Percentiles rank a stretch among this genome's conserved stretches.
These are phyloP conservation scores for Rhizopus arrhizus DNA, from an alignment of 371 early-diverging fungal species.

Conservation along the genomic window DNA sequence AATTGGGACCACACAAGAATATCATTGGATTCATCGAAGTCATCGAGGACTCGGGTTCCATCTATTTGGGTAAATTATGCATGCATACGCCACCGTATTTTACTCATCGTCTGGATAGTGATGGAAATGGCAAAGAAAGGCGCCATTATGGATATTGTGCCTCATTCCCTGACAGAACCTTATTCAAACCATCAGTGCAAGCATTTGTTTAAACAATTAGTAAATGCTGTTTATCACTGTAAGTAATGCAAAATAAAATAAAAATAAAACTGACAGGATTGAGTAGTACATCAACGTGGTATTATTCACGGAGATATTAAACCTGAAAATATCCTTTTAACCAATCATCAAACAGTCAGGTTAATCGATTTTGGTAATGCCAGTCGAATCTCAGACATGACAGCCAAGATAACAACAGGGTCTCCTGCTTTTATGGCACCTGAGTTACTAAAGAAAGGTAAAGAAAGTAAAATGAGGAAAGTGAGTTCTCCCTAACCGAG, in stretches of 20 bases:
- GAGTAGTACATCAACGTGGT: conserved; percentile 31
- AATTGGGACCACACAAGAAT: conserved; percentile 24
- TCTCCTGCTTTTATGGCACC: conserved; percentile 41
- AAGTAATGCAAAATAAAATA: conserved; percentile 1
- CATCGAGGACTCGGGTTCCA: conserved; percentile 32
- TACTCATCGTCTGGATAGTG: conserved; percentile 11
- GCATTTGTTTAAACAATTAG: conserved; percentile 32
- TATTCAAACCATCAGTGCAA: conserved; percentile 22
- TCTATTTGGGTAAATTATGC: conserved; percentile 28
- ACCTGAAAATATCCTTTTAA: conserved; percentile 39
- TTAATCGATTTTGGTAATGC: conserved; percentile 48
- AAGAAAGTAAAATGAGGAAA: background rate
- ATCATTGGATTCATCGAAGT: conserved; percentile 30
- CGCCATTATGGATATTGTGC: conserved; percentile 32
- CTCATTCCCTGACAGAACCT: conserved; percentile 17
- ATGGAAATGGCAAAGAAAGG: conserved; percentile 37
- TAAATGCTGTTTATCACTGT: conserved; percentile 36
- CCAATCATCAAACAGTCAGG: conserved; percentile 34
- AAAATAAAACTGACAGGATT: background rate
- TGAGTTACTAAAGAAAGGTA: conserved; percentile 30
- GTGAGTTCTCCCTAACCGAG: too few species aligned
- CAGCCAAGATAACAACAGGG: conserved; percentile 16
- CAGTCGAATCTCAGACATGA: conserved; percentile 13
- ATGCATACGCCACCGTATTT: too few species aligned
- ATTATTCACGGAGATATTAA: conserved; percentile 47